Percentiles rank a stretch among this genome's conserved stretches.
These are phyloP conservation scores for Ophiostoma tasmaniense DNA, from an alignment of 2,329 filamentous ascomycete species.

Conservation along the genomic window DNA sequence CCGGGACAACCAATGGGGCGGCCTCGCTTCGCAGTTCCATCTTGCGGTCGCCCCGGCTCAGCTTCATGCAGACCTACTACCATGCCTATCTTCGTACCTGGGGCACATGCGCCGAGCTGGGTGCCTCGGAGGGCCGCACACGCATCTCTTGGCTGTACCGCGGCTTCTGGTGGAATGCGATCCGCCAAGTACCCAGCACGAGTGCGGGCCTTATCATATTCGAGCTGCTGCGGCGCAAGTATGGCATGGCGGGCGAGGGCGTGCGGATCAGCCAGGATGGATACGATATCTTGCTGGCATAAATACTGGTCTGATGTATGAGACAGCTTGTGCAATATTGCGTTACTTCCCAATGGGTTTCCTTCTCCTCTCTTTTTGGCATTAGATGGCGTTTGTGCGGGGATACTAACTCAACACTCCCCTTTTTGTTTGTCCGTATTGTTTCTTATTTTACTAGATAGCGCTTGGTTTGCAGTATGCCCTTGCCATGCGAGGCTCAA, in stretches of 20 bases:
- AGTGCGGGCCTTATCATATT: slow-evolving; percentile 72
- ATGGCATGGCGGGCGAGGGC: slow-evolving; percentile 53
- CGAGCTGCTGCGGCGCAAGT: slow-evolving; percentile 65
- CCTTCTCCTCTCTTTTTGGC: neutral
- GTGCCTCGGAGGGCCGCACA: slow-evolving; percentile 45
- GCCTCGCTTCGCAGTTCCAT: neutral
- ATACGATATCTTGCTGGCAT: slow-evolving; percentile 57
- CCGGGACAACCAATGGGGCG: neutral
- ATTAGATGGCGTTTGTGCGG: neutral
- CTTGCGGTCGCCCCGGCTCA: slow-evolving; percentile 30
- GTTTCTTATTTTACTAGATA: too few species aligned
- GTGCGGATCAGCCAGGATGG: slow-evolving; percentile 59
- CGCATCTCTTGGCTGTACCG: slow-evolving; percentile 58
- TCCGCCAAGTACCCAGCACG: slow-evolving; percentile 67
- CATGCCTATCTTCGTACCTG: slow-evolving; percentile 62
- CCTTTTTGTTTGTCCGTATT: neutral
- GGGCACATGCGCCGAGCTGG: slow-evolving; percentile 50
- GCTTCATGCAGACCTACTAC: slow-evolving; percentile 58
- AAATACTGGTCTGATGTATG: neutral
- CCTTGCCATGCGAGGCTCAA: neutral
- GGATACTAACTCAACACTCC: neutral
- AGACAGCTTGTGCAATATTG: neutral
- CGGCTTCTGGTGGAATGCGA: slow-evolving; percentile 63
- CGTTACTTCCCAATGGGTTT: neutral
- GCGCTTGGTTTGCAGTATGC: neutral